Evolutionary conservation across 2,329 filamentous ascomycete species (phyloP), one percentile per base, ranked within the genome.

Genomic region (Verticillium klebahnii): DNA sequence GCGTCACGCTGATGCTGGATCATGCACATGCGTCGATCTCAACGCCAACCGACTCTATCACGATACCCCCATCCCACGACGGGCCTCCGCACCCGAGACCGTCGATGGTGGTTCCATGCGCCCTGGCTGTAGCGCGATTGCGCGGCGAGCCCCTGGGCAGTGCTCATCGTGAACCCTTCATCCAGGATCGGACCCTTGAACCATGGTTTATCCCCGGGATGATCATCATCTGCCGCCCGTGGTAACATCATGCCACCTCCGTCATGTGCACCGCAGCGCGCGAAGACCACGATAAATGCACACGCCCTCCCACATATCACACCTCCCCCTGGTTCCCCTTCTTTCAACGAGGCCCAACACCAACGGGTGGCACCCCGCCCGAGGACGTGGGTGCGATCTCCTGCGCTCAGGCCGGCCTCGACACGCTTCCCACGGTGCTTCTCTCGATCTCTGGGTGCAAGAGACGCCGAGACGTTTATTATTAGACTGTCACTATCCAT

Each of bases 401-500:
- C 45, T 50, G 45, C n/a, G 45, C 14, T n/a, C 19, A n/a, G 45
- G 19, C 45, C 19, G 8, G n/a, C 45, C n/a, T 50, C n/a, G 45
- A 50, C 19, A 23, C 11, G 45, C 45, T 50, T 23, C 23, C 19
- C 19, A 23, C 23, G 45, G 11, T 50, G 7, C 19, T 25, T 50
- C 19, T 25, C 19, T n/a, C 45, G 45, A 50, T 50, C 45, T 25
- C 45, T 23, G n/a, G 45, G 45, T 11, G 45, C 45, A 25, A 23
- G 45, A 50, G 19, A 23, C 17, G 45, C 45, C 45, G 45, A 23
- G 8, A 23, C 8, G 45, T 23, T 69, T 73, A 72, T 73, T 74
- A 74, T 73, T 73, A 71, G 72, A 65, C 63, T 31, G 25, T 29
- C 25, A 50, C 29, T 34, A 29, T 32, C 37, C 37, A 59, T 58